Base-by-base conservation (phyloP, 306 rosid species). In the Argentina anserina region DNA sequence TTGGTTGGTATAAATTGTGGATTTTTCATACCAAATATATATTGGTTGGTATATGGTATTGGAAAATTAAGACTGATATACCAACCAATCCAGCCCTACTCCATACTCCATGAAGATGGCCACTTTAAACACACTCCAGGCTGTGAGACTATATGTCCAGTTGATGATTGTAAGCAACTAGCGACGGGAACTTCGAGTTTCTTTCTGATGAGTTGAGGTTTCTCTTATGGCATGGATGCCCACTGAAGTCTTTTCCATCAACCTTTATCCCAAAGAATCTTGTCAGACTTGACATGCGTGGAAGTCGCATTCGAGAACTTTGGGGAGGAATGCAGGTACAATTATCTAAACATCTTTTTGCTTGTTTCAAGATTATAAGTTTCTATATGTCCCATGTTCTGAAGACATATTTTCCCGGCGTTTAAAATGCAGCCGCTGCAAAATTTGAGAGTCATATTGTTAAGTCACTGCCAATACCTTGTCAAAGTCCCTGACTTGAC, bases 401-500 rank as follows among this genome's bases (percentile, higher is more conserved):
- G 41, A 37, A 37, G 7, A 23, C 33, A 5, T 70, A 42, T 33
- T 7, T 20, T 21, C 13, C 34, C 3, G 6, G 28, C 49, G 9
- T 29, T 17, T 40, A 12, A 40, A 41, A 50, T 42, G 20, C 64
- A 79, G 83, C 23, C 37, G 25, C 23, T 79, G 17, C 50, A 1
- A 39, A 75, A 64, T 0, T 42, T 80, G 28, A 62, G 7, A 20
- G 1, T 3, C 5, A 7, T 79, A 11, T 17, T 58, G n/a, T 64
- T 79, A 17, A 14, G 6, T 14, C 1, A 15, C 9, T 79, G 67
- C 12, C 11, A 0, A 18, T 29, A 41, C 6, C 69, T 79, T 3
- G 25, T 11, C 11, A 55, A 68, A 59, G 15, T 53, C 21, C 83
- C 83, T 1, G 50, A 79, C 71, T 65, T 79, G 10, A 49, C 79